Percentiles rank a stretch among this genome's conserved stretches.
These are phyloP conservation scores for Tuber aestivum DNA, from an alignment of 495 filamentous ascomycete species.

Conservation along the genomic window DNA sequence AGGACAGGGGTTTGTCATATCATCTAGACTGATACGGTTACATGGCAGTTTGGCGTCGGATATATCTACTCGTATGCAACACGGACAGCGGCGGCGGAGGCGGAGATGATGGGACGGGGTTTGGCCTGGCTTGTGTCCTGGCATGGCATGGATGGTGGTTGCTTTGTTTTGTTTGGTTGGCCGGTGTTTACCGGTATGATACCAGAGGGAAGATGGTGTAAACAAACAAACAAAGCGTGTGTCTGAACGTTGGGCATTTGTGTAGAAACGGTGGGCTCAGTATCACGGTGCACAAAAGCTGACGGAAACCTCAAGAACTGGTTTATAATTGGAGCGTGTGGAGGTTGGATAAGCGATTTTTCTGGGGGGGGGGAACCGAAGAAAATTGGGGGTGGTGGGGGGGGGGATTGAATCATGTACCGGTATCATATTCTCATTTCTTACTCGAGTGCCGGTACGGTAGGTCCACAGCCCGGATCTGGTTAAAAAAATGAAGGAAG, in stretches of 20 bases:
- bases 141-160: background rate
- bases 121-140: background rate
- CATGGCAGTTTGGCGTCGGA: background rate
- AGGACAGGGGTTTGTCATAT: background rate
- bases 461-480: background rate
- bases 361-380: background rate
- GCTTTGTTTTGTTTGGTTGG: background rate
- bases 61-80: slow-evolving; percentile 1
- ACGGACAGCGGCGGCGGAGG: background rate
- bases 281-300: background rate
- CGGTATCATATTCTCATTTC: slow-evolving; percentile 1
- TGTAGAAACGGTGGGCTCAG: background rate
- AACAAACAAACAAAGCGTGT: slow-evolving; percentile 1
- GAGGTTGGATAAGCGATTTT: background rate
- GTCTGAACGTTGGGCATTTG: background rate
- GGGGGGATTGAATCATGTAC: background rate
- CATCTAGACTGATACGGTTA: background rate
- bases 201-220: background rate
- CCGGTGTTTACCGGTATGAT: background rate
- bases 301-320: background rate
- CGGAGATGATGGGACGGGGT: background rate
- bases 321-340: background rate
- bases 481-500: background rate
- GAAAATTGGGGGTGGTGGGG: background rate
- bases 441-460: too few relatives aligned